These are phyloP conservation scores for Berberis vulgaris DNA, from an alignment of 164 flowering plant genomes.

Conservation along the genomic window DNA sequence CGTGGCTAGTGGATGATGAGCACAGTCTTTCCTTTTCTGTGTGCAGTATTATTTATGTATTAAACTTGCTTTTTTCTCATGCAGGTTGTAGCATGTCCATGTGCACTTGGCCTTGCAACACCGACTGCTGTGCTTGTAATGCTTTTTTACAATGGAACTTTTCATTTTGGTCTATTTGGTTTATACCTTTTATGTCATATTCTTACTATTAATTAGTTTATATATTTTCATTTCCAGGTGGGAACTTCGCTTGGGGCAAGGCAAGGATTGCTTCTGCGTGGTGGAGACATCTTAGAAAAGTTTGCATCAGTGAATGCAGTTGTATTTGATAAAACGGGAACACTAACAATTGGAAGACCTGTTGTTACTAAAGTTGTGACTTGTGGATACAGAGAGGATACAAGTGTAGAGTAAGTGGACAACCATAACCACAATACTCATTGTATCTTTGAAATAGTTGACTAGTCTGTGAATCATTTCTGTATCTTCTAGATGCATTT, in stretches of 20 bases:
- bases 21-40: background rate
- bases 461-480: too few species aligned
- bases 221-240: slow-evolving; percentile 36
- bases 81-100: slow-evolving; percentile 98
- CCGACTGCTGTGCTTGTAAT: slow-evolving; percentile 94
- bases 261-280: slow-evolving; percentile 90
- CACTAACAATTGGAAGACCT: slow-evolving; percentile 86
- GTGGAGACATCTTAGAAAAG: slow-evolving; percentile 82
- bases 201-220: background rate
- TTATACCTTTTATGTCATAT: background rate
- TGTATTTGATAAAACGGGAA: slow-evolving; percentile 99
- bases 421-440: background rate
- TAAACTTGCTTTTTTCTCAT: slow-evolving; percentile 9
- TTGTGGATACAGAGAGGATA: slow-evolving; percentile 18
- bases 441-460: too few species aligned
- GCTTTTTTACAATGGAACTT: slow-evolving; percentile 1
- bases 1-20: background rate
- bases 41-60: background rate
- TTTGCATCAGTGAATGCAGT: slow-evolving; percentile 60
- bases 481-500: too few species aligned
- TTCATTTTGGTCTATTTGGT: background rate
- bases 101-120: slow-evolving; percentile 98
- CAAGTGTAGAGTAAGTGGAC: slow-evolving; percentile 31
- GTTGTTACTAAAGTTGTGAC: slow-evolving; percentile 68
- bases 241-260: slow-evolving; percentile 97